Evolutionary conservation across 176 grass and related monocot species (phyloP).

Genomic region (Ananas comosus): DNA sequence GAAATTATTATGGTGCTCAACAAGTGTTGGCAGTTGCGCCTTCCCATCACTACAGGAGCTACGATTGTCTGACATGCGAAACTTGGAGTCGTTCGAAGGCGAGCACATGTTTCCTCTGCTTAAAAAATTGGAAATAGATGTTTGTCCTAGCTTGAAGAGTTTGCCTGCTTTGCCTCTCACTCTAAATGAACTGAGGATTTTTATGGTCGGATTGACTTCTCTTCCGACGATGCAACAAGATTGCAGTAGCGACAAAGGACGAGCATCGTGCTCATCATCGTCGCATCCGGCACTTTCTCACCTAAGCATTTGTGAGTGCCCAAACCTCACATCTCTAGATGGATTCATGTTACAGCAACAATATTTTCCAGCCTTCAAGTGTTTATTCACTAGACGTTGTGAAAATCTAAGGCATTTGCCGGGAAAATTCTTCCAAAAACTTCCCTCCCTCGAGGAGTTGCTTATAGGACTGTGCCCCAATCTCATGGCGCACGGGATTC

Average conservation of each 20-base stretch:
- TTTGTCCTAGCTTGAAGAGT: constrained; percentile 4
- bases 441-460: constrained; percentile 4
- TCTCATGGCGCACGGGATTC: not conserved
- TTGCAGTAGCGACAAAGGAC: not conserved
- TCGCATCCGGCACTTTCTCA: not conserved
- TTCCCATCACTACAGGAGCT: constrained; percentile 22
- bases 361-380: constrained; percentile 2
- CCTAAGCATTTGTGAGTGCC: constrained; percentile 6
- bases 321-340: constrained; percentile 16
- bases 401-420: constrained; percentile 21
- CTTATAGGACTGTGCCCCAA: not conserved
- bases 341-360: not conserved
- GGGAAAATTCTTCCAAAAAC: not conserved
- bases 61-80: not conserved
- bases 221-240: constrained; percentile 14
- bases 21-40: not conserved
- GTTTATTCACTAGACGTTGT: not conserved
- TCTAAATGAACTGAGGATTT: constrained; percentile 9
- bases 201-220: constrained; percentile 7
- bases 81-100: constrained; percentile 10
- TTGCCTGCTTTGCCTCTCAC: constrained; percentile 12
- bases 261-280: not conserved
- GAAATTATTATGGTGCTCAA: constrained; percentile 5
- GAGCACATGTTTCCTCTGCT: constrained; percentile 16
- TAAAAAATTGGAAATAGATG: too few relatives aligned